Percentiles rank a stretch among this genome's conserved stretches.
Conservation (phyloP, 306 rosid genomes). For the Oemleria cerasiformis region DNA sequence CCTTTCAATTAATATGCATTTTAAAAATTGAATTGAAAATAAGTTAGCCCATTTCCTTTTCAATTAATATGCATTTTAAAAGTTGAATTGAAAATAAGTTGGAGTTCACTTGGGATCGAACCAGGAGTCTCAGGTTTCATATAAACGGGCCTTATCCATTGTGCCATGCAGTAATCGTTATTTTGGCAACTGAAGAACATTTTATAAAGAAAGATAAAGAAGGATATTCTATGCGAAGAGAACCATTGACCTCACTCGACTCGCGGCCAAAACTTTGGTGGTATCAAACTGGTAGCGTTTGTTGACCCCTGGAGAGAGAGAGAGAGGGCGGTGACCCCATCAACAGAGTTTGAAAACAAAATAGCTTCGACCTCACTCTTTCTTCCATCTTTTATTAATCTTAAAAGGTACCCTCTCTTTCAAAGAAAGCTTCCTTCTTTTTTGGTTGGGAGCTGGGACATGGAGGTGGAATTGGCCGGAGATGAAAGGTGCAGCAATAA, state of each 20-base stretch:
- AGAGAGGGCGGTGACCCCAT: not conserved
- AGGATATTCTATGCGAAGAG: too few relatives aligned
- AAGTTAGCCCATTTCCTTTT: too few relatives aligned
- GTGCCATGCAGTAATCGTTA: conserved; percentile 44
- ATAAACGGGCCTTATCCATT: conserved; percentile 96
- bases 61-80: not conserved
- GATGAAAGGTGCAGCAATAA: not conserved
- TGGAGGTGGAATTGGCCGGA: not conserved
- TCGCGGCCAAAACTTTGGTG: not conserved
- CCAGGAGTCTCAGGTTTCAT: conserved; percentile 90
- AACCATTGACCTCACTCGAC: too few relatives aligned
- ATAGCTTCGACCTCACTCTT: conserved; percentile 8
- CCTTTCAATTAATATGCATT: too few relatives aligned
- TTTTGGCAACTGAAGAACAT: not conserved
- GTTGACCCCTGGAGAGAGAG: not conserved
- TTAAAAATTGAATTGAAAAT: too few relatives aligned
- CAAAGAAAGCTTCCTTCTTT: not conserved
- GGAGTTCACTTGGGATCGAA: conserved; percentile 81
- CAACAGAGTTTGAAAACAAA: not conserved
- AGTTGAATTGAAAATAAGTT: accelerated
- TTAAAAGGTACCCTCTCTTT: not conserved
- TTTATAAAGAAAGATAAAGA: too few relatives aligned
- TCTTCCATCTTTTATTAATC: not conserved
- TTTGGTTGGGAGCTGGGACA: not conserved
- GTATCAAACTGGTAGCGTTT: not conserved